Base-by-base conservation (phyloP, 768 basidiomycete genomes). In the Candolleomyces aberdarensis region DNA sequence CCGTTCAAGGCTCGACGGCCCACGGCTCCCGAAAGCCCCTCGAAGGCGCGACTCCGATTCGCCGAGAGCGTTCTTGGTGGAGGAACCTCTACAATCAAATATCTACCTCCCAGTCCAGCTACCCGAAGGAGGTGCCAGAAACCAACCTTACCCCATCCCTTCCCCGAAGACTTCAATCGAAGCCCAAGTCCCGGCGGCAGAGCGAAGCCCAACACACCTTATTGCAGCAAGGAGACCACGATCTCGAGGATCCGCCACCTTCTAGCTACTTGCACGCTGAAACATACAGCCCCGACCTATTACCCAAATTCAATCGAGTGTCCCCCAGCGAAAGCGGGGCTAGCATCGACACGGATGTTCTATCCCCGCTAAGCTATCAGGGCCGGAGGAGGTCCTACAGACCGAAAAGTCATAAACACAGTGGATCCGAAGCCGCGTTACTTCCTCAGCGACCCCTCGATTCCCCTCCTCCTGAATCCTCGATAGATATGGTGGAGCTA, bases 41-140 rank as follows among this genome's bases (percentile, higher is more conserved):
- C 19, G 17, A 40, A 43, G 13, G 10, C 6, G 54, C 4, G 14
- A 20, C 7, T 22, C 39, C 13, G 4, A 10, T 36, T 17, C 54
- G 31, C 17, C 39, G 54, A 9, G 39, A 43, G 61, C 70, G 74
- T 2, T 84, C 85, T 0, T 86, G 85, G 85, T 86, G 85, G 85
- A 78, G 79, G 17, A 78, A 70, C 55, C 69, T 84, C 15, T 85
- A 85, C 67, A 69, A 78, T 62, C 80, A 82, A 19, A 64, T 86
- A 36, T 85, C 85, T 13, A 66, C 74, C 3, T 26, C 26, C 26
- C 26, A 26, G 26, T 26, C 26, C 17, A 73, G 72, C 11, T 76
- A 76, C 32, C 59, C 65, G 19, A 71, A 75, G 40, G 66, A 66
- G 56, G 64, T 65, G 57, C 64, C 65, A 40, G 59, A 60, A 57